Percentiles rank a stretch among this genome's conserved stretches.
These are phyloP conservation scores for Chlorella sorokiniana DNA, from an alignment of 139 green algal genomes.

Conservation along the genomic window DNA sequence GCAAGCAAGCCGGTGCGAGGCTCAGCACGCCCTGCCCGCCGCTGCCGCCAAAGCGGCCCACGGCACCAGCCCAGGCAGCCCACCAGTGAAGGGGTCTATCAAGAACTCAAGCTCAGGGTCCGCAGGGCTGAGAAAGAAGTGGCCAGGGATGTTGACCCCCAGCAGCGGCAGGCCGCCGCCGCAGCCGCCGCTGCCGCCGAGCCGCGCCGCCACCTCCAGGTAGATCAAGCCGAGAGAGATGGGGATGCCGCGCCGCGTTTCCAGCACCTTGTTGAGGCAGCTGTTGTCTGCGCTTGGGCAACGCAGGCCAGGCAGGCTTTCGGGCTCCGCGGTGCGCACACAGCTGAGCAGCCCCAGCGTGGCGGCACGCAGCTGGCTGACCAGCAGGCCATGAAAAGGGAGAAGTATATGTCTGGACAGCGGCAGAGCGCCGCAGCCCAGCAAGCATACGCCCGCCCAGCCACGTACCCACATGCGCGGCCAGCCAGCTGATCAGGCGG, in stretches of 20 bases:
- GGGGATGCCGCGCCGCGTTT: constrained; percentile 57
- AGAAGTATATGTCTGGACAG: no score
- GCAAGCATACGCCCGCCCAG: no score
- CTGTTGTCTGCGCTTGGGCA: constrained; percentile 67
- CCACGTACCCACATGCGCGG: no score
- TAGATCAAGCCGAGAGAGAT: constrained; percentile 70
- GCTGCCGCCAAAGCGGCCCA: no score
- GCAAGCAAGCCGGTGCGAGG: constrained; percentile 19
- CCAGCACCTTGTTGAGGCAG: constrained; percentile 65
- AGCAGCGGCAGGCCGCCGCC: constrained; percentile 16
- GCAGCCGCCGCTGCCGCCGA: no score
- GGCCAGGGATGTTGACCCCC: constrained; percentile 58
- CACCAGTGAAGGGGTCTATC: constrained; percentile 46
- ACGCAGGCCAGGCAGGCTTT: no score
- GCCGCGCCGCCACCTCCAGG: constrained; percentile 51
- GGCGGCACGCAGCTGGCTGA: no score
- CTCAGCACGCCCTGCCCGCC: neutral
- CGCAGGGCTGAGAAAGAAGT: constrained; percentile 64
- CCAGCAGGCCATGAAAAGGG: no score
- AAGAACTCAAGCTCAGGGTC: constrained; percentile 27
- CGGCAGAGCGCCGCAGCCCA: no score
- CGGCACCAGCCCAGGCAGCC: neutral
- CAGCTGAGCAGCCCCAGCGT: no score
- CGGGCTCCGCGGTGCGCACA: no score
- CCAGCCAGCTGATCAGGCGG: no score